Conservation (phyloP, 1,139 yeast species). For the Candida smagusa region DNA sequence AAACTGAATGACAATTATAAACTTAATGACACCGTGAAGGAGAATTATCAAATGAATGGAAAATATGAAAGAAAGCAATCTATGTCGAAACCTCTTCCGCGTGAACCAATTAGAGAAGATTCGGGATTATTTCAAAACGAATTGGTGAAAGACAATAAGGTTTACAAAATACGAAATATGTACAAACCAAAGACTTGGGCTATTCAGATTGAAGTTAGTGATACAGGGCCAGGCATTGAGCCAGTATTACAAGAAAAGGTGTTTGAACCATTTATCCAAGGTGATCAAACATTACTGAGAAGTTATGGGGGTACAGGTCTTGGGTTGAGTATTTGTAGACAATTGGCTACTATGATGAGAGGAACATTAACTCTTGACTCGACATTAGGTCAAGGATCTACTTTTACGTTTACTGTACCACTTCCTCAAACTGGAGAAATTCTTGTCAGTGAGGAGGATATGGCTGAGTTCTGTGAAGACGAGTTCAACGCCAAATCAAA, state of each 20-base stretch:
- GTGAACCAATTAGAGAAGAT: too few species aligned
- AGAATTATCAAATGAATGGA: too few species aligned
- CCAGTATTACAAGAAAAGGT: slow-evolving; percentile 75
- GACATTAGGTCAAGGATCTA: slow-evolving; percentile 72
- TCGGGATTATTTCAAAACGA: slow-evolving; percentile 10
- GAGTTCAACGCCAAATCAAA: slow-evolving; percentile 40
- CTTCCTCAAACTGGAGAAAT: slow-evolving; percentile 68
- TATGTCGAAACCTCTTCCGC: too few species aligned
- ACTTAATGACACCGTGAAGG: too few species aligned
- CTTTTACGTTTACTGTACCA: slow-evolving; percentile 77
- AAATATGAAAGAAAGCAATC: too few species aligned
- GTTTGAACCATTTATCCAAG: slow-evolving; percentile 95
- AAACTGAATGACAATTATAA: too few species aligned
- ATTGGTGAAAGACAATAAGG: slow-evolving; percentile 31
- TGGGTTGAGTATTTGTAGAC: slow-evolving; percentile 90
- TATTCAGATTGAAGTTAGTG: slow-evolving; percentile 72
- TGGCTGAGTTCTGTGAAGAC: slow-evolving; percentile 42
- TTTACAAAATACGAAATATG: slow-evolving; percentile 34
- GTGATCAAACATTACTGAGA: slow-evolving; percentile 89
- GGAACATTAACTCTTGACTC: slow-evolving; percentile 76
- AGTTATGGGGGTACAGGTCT: slow-evolving; percentile 95
- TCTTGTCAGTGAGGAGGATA: slow-evolving; percentile 34
- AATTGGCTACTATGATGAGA: slow-evolving; percentile 83
- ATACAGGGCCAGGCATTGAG: slow-evolving; percentile 92
- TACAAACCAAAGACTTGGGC: slow-evolving; percentile 52